A percentile compares a stretch with the other conserved stretches of the same genome.
These are phyloP conservation scores for Geotrichum restrictum DNA, from an alignment of 1,139 yeast genomes.

Conservation along the genomic window DNA sequence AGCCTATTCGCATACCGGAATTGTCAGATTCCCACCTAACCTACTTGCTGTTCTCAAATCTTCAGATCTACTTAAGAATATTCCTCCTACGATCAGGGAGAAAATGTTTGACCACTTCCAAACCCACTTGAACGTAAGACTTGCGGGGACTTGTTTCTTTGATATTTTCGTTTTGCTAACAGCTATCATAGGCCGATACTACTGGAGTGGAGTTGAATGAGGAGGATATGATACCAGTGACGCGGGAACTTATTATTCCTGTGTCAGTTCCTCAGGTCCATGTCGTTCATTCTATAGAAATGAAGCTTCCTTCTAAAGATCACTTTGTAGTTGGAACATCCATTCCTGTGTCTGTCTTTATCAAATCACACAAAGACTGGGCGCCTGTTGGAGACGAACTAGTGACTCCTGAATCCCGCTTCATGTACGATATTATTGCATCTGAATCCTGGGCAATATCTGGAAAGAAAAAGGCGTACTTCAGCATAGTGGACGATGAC, in stretches of 20 bases:
- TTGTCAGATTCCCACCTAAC: constrained; percentile 6
- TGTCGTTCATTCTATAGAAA: constrained; percentile 31
- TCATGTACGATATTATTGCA: constrained; percentile 42
- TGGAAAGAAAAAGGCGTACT: constrained; percentile 56
- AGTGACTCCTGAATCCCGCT: constrained; percentile 23
- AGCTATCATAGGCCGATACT: constrained; percentile 1
- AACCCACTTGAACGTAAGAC: constrained; percentile 7
- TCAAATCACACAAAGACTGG: constrained; percentile 51
- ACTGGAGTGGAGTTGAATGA: constrained; percentile 12
- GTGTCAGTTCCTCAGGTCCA: constrained; percentile 33
- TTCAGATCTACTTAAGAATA: constrained; percentile 8
- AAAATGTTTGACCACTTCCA: constrained; percentile 3
- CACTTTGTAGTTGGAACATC: constrained; percentile 64
- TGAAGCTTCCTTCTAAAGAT: constrained; percentile 27
- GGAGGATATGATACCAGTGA: constrained; percentile 16
- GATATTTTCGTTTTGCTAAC: not conserved
- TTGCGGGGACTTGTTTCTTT: not conserved
- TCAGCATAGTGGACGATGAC: constrained; percentile 37
- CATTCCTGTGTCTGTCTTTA: constrained; percentile 44
- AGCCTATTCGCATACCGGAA: constrained; percentile 26
- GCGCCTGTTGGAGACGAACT: constrained; percentile 24
- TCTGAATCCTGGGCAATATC: constrained; percentile 65
- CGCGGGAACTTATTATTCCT: constrained; percentile 29
- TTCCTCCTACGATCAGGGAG: constrained; percentile 6
- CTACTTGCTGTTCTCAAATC: not conserved